A percentile compares a stretch with the other conserved stretches of the same genome.
phyloP scores from a whole-genome alignment of 768 basidiomycete species.

The Nidularia pulvinata region DNA sequence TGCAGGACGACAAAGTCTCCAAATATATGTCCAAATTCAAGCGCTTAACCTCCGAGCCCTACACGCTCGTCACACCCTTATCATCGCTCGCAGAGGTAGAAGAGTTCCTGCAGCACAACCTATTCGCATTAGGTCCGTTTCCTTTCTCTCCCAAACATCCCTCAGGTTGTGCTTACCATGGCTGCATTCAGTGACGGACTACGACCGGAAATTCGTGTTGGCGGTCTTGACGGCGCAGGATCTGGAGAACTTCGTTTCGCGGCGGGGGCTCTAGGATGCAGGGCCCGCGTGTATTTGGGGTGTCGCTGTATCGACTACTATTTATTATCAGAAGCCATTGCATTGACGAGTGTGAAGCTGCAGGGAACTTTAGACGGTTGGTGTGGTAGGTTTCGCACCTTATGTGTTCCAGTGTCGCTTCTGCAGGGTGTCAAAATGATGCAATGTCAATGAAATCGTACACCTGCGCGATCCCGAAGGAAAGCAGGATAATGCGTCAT shows the following conservation, averaged over 20 bases:
- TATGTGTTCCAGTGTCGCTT: no score
- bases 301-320: no score
- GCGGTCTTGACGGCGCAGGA: conserved; percentile 80
- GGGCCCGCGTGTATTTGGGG: no score
- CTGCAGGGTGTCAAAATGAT: no score
- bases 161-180: neutral
- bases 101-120: conserved; percentile 66
- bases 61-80: conserved; percentile 79
- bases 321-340: no score
- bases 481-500: no score
- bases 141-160: neutral
- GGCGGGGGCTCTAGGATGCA: conserved; percentile 35
- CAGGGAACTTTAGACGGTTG: no score
- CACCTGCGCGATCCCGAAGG: no score
- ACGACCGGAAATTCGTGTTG: conserved; percentile 78
- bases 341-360: no score
- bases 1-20: conserved; percentile 69
- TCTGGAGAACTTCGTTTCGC: conserved; percentile 59
- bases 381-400: no score
- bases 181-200: conserved; percentile 72
- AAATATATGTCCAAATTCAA: conserved; percentile 76
- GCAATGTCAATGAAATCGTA: no score
- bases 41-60: conserved; percentile 61
- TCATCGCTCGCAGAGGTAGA: conserved; percentile 84
- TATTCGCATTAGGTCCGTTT: conserved; percentile 72